Base-by-base conservation (phyloP, 2,329 filamentous ascomycete genomes). In the Clarireedia sp. region DNA sequence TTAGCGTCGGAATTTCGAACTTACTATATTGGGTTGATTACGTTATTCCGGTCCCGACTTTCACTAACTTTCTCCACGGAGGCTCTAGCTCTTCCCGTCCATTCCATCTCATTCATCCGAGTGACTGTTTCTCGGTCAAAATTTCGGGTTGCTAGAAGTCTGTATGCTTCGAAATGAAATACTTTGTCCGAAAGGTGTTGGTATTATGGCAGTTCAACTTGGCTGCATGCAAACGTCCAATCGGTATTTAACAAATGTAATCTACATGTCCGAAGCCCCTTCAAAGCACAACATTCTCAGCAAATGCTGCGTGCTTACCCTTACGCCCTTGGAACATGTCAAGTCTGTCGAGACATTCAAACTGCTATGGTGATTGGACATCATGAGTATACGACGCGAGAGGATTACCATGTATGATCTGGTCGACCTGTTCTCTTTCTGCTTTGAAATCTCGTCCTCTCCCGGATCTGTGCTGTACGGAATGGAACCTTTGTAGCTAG, bases 221-320 rank as follows among this genome's bases (percentile, higher is more conserved):
- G 29, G 29, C 29, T 33, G 29, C 9, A 33, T 33, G 9, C 29
- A 33, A 12, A 23, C 3, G 12, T 44, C 21, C 19, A 44, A 44
- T 44, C 5, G 21, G 21, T 3, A 24, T 23, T 19, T 21, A 44
- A 44, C 19, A 44, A 24, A 23, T 44, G 17, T 2, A 46, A 26
- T 46, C 16, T 23, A 54, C 51, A 54, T 48, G 36, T 48, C 44
- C 51, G 51, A 54, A 54, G 23, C 51, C 44, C 51, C 44, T 21
- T 54, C 7, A 48, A 48, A 36, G 29, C 23, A 53, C 29, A 47
- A 47, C 26, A 48, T 33, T 26, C 29, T 24, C 29, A 24, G 44
- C 21, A 41, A 53, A 37, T 14, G 33, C 10, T 26, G 23, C 26
- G 24, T 6, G 16, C 16, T 29, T 47, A 16, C 14, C 44, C 16